These are phyloP conservation scores for Lentinula detonsa DNA, from an alignment of 768 basidiomycete genomes.

Conservation along the genomic window DNA sequence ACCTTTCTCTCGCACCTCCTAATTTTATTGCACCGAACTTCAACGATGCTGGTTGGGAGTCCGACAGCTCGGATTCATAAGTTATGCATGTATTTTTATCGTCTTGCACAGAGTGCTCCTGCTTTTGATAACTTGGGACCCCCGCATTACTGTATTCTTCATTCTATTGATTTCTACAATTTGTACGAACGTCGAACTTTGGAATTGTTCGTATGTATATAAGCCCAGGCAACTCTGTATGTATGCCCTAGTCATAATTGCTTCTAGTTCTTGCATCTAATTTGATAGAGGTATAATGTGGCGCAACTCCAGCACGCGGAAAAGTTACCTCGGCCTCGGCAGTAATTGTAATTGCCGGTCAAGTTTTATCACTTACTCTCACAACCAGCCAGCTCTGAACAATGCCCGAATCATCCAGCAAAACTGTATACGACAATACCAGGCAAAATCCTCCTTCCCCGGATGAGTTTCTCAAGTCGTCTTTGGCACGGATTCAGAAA, in stretches of 20 bases:
- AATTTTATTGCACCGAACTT: slow-evolving; percentile 46
- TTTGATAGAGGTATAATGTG: background rate
- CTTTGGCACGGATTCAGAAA: slow-evolving; percentile 58
- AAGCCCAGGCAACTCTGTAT: background rate
- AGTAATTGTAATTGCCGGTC: background rate
- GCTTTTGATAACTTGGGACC: background rate
- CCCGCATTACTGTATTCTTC: background rate
- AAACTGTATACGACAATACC: slow-evolving; percentile 32
- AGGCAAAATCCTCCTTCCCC: slow-evolving; percentile 9
- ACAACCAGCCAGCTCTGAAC: background rate
- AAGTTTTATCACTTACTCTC: background rate
- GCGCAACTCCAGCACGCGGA: too few species aligned
- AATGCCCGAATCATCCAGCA: slow-evolving; percentile 9
- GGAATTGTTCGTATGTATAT: background rate
- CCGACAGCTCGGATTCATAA: slow-evolving; percentile 28
- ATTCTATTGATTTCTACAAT: background rate
- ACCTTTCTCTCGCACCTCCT: slow-evolving; percentile 36
- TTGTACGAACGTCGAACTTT: background rate
- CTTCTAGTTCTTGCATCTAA: background rate
- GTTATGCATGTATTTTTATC: slow-evolving; percentile 6
- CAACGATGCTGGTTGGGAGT: slow-evolving; percentile 54
- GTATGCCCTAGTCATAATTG: background rate
- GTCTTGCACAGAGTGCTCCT: background rate
- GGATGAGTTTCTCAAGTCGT: slow-evolving; percentile 55
- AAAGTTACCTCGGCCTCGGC: too few species aligned